Evolutionary conservation across 78 protist species (phyloP).

Genomic region (Dictyostelium purpureum): DNA sequence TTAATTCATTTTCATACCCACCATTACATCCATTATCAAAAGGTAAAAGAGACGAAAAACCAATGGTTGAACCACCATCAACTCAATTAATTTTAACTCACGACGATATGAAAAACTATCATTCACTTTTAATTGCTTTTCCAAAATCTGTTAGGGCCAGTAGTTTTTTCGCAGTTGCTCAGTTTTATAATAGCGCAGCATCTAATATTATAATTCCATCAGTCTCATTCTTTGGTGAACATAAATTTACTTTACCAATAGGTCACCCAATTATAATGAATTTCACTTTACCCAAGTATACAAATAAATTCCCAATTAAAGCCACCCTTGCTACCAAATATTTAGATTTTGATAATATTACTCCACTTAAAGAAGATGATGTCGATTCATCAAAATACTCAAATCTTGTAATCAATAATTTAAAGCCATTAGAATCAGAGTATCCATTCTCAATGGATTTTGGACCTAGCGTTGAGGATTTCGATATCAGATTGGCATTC

Average conservation of each 20-base stretch:
- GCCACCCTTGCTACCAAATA: neutral
- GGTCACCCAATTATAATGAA: conserved; percentile 57
- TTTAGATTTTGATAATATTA: conserved; percentile 17
- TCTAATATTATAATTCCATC: conserved; percentile 23
- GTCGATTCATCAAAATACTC: neutral
- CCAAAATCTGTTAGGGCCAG: conserved; percentile 22
- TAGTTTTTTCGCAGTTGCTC: conserved; percentile 30
- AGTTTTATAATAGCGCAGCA: conserved; percentile 29
- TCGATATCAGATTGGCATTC: neutral
- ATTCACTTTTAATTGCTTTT: conserved; percentile 46
- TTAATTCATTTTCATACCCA: conserved; percentile 37
- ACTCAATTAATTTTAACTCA: conserved; percentile 9
- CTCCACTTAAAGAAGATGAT: neutral
- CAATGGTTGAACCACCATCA: conserved; percentile 25
- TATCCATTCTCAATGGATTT: neutral
- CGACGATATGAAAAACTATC: neutral
- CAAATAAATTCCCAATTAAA: conserved; percentile 28
- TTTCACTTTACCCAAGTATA: conserved; percentile 51
- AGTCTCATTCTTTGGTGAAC: conserved; percentile 21
- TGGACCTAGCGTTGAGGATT: too few species aligned
- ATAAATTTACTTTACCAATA: conserved; percentile 17
- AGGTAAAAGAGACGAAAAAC: too few species aligned
- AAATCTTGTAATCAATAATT: neutral
- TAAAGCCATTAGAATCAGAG: neutral
- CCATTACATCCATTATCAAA: conserved; percentile 30